A percentile compares a stretch with the other conserved stretches of the same genome.
These are phyloP conservation scores for Colletotrichum agaves DNA, from an alignment of 2,329 filamentous ascomycete genomes.

Conservation along the genomic window DNA sequence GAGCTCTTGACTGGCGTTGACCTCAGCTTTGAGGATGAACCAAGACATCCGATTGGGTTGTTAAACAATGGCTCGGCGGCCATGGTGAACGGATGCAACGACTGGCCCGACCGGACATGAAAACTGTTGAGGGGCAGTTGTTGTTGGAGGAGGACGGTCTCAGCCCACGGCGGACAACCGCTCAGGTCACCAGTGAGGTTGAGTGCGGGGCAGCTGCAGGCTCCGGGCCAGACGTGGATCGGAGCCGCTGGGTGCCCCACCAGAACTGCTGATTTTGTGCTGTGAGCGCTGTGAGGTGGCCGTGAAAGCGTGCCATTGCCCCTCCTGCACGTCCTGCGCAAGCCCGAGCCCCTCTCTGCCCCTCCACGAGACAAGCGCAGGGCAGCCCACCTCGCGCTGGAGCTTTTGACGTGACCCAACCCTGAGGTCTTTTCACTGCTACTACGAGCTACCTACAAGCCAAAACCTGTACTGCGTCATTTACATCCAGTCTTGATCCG, in stretches of 20 bases:
- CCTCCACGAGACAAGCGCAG: conserved; percentile 30
- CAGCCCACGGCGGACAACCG: conserved; percentile 18
- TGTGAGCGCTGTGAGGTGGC: conserved; percentile 20
- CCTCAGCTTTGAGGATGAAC: not conserved
- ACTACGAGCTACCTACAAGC: conserved; percentile 5
- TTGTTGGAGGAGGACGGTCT: conserved; percentile 37
- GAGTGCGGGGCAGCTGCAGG: conserved; percentile 35
- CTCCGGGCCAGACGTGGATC: conserved; percentile 26
- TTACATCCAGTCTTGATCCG: conserved; percentile 27
- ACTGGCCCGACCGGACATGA: conserved; percentile 17
- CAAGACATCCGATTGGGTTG: conserved; percentile 18
- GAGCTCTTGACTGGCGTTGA: not conserved
- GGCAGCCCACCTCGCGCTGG: conserved; percentile 34
- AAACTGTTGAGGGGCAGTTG: conserved; percentile 34
- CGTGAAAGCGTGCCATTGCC: conserved; percentile 11
- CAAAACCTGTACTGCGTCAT: conserved; percentile 36
- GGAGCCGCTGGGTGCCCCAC: conserved; percentile 29
- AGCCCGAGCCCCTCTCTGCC: conserved; percentile 26
- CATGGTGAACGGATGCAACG: conserved; percentile 12
- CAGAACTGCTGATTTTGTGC: conserved; percentile 30
- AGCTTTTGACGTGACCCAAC: conserved; percentile 37
- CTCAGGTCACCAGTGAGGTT: conserved; percentile 28
- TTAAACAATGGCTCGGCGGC: conserved; percentile 8
- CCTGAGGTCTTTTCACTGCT: conserved; percentile 37
- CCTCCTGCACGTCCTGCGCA: conserved; percentile 2